Evolutionary conservation across 306 rosid genomes (phyloP).

Genomic region (Casuarina glauca): DNA sequence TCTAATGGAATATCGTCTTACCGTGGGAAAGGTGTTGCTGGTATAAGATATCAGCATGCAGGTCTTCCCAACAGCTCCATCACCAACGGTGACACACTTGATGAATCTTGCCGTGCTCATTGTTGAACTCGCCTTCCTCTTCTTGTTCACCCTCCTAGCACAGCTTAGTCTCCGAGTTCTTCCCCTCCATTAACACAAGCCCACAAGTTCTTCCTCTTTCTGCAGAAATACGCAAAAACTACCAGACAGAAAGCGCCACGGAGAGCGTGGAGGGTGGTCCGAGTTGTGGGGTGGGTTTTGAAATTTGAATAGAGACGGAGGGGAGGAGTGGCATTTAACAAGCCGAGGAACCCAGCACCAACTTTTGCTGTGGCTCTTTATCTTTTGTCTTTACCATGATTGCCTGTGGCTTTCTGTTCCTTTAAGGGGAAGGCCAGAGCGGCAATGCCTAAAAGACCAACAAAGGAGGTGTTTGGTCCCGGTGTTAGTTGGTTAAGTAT

Average conservation of each 20-base stretch:
- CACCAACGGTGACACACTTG: slow-evolving; percentile 93
- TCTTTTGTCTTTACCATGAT: slow-evolving; percentile 40
- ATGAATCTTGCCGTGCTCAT: slow-evolving; percentile 94
- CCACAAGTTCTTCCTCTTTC: slow-evolving; percentile 8
- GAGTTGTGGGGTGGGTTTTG: slow-evolving; percentile 30
- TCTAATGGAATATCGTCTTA: slow-evolving; percentile 29
- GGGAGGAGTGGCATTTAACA: slow-evolving; percentile 54
- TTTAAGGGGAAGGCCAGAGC: slow-evolving; percentile 85
- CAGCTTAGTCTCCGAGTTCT: slow-evolving; percentile 21
- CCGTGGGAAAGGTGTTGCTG: slow-evolving; percentile 90
- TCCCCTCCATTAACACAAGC: slow-evolving; percentile 34
- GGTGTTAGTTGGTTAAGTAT: slow-evolving; percentile 95
- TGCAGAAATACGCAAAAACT: not conserved
- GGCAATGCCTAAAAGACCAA: slow-evolving; percentile 49
- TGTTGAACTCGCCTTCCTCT: slow-evolving; percentile 10
- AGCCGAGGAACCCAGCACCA: slow-evolving; percentile 44
- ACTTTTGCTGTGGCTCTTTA: slow-evolving; percentile 59
- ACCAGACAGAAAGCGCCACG: slow-evolving; percentile 9
- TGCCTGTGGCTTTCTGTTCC: slow-evolving; percentile 77
- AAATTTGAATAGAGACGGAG: slow-evolving; percentile 51
- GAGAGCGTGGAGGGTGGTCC: slow-evolving; percentile 8
- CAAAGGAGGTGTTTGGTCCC: slow-evolving; percentile 66
- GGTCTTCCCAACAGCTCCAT: slow-evolving; percentile 93
- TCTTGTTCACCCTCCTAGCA: slow-evolving; percentile 23
- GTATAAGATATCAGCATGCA: slow-evolving; percentile 93